Conservation (phyloP, 305 asterid genomes). For the Fraxinus paxiana region DNA sequence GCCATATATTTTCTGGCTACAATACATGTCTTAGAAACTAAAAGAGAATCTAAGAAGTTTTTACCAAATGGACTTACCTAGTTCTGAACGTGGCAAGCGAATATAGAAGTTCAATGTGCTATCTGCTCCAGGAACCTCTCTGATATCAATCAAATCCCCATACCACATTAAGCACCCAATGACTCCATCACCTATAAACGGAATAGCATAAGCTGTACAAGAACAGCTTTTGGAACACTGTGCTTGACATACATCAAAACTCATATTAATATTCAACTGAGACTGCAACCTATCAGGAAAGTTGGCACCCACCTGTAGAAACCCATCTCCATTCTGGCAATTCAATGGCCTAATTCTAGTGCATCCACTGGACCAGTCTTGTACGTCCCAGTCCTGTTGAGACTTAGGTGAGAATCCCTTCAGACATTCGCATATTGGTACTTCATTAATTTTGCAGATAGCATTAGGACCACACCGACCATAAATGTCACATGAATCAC, state of each 20-base stretch:
- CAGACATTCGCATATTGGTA: conserved; percentile 32
- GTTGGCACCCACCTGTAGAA: conserved; percentile 29
- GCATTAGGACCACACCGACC: conserved; percentile 35
- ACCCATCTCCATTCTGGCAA: conserved; percentile 36
- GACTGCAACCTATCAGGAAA: conserved; percentile 34
- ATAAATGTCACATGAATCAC: conserved; percentile 35
- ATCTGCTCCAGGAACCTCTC: conserved; percentile 17
- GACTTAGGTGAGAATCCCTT: conserved; percentile 32
- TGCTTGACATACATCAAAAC: conserved; percentile 28
- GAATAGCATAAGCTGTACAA: conserved; percentile 40
- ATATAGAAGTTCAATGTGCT: conserved; percentile 27
- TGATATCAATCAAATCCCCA: conserved; percentile 39
- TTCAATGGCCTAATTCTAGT: conserved; percentile 24
- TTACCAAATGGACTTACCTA: conserved; percentile 11
- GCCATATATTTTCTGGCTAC: not conserved
- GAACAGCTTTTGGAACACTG: conserved; percentile 36
- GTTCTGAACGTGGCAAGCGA: conserved; percentile 31
- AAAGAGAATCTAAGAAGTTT: not conserved
- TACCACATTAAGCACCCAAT: conserved; percentile 47
- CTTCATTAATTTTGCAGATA: conserved; percentile 25
- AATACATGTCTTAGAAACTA: not conserved
- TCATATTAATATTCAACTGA: conserved; percentile 27
- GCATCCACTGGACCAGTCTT: conserved; percentile 41
- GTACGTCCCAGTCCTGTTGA: conserved; percentile 31
- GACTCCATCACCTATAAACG: conserved; percentile 28